Evolutionary conservation across 306 rosid species (phyloP).

Genomic region (Hylodesmum podocarpum): DNA sequence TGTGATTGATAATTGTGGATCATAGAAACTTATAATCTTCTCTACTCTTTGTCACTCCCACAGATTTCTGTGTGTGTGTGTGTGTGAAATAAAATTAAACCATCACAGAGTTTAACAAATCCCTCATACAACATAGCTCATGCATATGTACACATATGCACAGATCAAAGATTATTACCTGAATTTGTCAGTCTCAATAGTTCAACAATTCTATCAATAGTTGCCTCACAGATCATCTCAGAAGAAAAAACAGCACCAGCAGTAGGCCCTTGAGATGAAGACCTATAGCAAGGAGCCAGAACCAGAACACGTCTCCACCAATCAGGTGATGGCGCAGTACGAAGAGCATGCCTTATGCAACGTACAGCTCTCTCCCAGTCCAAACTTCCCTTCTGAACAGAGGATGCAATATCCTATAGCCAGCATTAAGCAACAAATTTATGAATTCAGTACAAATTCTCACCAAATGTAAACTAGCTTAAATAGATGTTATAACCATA

Average conservation of each 20-base stretch:
- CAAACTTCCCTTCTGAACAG: constrained; percentile 89
- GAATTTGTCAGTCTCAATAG: constrained; percentile 85
- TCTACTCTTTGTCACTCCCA: too few relatives aligned
- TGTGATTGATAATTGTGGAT: too few relatives aligned
- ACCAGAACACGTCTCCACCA: constrained; percentile 99
- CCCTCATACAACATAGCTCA: constrained; percentile 10
- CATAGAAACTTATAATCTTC: too few relatives aligned
- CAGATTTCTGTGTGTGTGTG: too few relatives aligned
- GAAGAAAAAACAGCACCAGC: constrained; percentile 98
- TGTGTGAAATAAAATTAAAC: too few relatives aligned
- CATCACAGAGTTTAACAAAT: too few relatives aligned
- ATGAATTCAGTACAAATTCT: constrained; percentile 19
- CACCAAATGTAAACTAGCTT: constrained; percentile 25
- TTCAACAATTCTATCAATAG: constrained; percentile 89
- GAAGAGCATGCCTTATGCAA: constrained; percentile 91
- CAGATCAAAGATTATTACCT: constrained; percentile 54
- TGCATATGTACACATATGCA: neutral
- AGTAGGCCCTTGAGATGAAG: constrained; percentile 64
- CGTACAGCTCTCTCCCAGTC: constrained; percentile 99
- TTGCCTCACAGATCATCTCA: constrained; percentile 94
- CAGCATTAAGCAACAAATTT: constrained; percentile 30
- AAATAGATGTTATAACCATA: constrained; percentile 1
- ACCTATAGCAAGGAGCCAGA: constrained; percentile 79
- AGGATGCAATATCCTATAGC: constrained; percentile 74
- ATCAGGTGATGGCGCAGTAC: constrained; percentile 94